Percentiles rank a stretch among this genome's conserved stretches.
phyloP scores from a whole-genome alignment of 2,329 filamentous ascomycete species.

The Epichloe typhina region DNA sequence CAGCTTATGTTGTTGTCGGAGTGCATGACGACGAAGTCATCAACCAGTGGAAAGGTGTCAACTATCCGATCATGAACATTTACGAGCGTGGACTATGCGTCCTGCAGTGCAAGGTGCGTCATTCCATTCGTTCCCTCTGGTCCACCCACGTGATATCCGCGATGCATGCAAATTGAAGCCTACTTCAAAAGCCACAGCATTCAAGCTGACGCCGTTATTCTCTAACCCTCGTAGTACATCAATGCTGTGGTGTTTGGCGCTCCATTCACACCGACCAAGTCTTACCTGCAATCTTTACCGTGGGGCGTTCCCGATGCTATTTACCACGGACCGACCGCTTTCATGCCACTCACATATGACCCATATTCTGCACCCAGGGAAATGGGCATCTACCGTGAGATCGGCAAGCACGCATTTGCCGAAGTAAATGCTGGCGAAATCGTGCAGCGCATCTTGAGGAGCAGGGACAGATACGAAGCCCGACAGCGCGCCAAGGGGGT shows the following conservation, averaged over 20 bases:
- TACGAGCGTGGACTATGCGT: slow-evolving; percentile 94
- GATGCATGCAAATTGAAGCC: background rate
- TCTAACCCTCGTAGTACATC: slow-evolving; percentile 49
- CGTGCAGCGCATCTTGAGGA: slow-evolving; percentile 78
- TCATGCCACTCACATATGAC: slow-evolving; percentile 70
- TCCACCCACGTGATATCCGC: no score
- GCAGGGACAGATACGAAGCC: slow-evolving; percentile 78
- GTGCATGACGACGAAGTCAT: slow-evolving; percentile 93
- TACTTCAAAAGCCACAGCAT: background rate
- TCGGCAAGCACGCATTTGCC: slow-evolving; percentile 64
- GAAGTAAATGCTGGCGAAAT: slow-evolving; percentile 89
- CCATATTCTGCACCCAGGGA: slow-evolving; percentile 69
- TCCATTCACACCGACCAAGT: slow-evolving; percentile 70
- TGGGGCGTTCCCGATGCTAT: slow-evolving; percentile 64
- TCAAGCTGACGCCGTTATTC: background rate
- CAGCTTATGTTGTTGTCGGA: slow-evolving; percentile 80
- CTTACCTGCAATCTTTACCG: slow-evolving; percentile 64
- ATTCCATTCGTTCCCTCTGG: background rate
- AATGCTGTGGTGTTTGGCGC: slow-evolving; percentile 80
- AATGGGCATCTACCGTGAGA: slow-evolving; percentile 73
- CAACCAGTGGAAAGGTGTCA: slow-evolving; percentile 92
- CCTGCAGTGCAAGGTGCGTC: slow-evolving; percentile 72
- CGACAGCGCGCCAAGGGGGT: slow-evolving; percentile 80
- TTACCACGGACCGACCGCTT: slow-evolving; percentile 92
- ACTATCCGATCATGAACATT: slow-evolving; percentile 99